Percentiles rank a stretch among this genome's conserved stretches.
Evolutionary conservation across 768 basidiomycete species (phyloP).

Genomic region (Tricholomella constricta): DNA sequence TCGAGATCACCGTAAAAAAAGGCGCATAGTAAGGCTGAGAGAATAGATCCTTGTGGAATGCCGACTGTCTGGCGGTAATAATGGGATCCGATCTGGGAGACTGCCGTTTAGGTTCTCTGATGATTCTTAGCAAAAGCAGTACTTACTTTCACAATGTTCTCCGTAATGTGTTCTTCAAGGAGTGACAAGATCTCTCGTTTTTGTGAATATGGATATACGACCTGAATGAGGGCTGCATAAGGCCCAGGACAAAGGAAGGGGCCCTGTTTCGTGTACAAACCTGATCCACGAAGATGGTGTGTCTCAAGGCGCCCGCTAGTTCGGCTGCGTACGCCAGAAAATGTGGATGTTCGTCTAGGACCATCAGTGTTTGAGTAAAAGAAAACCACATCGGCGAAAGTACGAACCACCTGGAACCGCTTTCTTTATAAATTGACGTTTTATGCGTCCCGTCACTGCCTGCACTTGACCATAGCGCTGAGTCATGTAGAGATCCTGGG

Average conservation of each 20-base stretch:
- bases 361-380: neutral
- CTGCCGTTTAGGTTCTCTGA: neutral
- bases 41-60: constrained; percentile 96
- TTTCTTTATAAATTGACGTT: constrained; percentile 56
- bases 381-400: neutral
- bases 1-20: constrained; percentile 96
- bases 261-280: constrained; percentile 35
- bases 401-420: constrained; percentile 66
- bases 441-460: constrained; percentile 55
- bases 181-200: constrained; percentile 67
- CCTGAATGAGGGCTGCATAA: constrained; percentile 18
- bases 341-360: constrained; percentile 77
- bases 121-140: neutral
- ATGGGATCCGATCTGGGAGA: constrained; percentile 67
- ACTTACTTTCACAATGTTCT: constrained; percentile 86
- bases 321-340: constrained; percentile 72
- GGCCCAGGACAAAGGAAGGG: neutral
- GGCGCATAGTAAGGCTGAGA: constrained; percentile 91
- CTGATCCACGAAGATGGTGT: constrained; percentile 87
- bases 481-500: constrained; percentile 71
- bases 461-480: constrained; percentile 71
- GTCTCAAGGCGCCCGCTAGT: constrained; percentile 64
- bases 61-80: constrained; percentile 91
- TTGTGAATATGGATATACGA: constrained; percentile 53
- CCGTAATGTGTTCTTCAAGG: constrained; percentile 86